Conservation (phyloP, 2,329 filamentous ascomycete species). For the Aspergillus sp. region DNA sequence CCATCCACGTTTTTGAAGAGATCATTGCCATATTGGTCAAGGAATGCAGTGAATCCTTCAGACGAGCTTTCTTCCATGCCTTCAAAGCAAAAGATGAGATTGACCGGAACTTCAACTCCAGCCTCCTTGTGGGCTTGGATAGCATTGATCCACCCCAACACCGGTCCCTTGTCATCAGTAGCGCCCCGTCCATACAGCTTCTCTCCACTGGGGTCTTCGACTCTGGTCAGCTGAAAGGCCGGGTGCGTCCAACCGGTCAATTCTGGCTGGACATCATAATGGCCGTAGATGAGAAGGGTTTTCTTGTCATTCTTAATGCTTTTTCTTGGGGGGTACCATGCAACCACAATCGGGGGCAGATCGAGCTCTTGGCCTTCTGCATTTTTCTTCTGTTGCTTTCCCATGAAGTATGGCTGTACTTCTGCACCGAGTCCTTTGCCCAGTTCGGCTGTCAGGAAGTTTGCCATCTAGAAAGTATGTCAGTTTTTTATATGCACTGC, state of each 20-base stretch:
- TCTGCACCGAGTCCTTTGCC: conserved; percentile 9
- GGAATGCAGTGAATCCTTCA: conserved; percentile 80
- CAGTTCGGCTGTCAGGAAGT: conserved; percentile 4
- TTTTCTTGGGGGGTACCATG: not conserved
- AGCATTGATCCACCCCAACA: conserved; percentile 3
- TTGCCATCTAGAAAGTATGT: not conserved
- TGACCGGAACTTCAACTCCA: conserved; percentile 48
- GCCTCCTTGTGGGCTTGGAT: conserved; percentile 5
- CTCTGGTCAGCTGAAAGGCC: conserved; percentile 1
- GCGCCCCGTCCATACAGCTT: conserved; percentile 3
- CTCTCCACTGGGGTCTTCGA: not conserved
- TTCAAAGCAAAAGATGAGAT: conserved; percentile 90
- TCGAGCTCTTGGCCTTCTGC: not conserved
- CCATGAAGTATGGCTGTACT: not conserved
- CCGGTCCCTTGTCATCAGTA: conserved; percentile 6
- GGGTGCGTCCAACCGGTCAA: not conserved
- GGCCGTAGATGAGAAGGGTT: conserved; percentile 5
- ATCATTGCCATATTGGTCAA: conserved; percentile 71
- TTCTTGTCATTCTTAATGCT: not conserved
- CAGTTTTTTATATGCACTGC: not conserved
- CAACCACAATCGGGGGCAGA: conserved; percentile 1
- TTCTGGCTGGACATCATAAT: conserved; percentile 7
- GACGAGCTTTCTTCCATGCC: conserved; percentile 94
- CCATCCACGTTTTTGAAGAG: conserved; percentile 84
- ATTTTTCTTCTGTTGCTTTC: not conserved